Percentiles rank a stretch among this genome's conserved stretches.
Conservation (phyloP, 2,329 filamentous ascomycete genomes). For the Diaporthe sp. region DNA sequence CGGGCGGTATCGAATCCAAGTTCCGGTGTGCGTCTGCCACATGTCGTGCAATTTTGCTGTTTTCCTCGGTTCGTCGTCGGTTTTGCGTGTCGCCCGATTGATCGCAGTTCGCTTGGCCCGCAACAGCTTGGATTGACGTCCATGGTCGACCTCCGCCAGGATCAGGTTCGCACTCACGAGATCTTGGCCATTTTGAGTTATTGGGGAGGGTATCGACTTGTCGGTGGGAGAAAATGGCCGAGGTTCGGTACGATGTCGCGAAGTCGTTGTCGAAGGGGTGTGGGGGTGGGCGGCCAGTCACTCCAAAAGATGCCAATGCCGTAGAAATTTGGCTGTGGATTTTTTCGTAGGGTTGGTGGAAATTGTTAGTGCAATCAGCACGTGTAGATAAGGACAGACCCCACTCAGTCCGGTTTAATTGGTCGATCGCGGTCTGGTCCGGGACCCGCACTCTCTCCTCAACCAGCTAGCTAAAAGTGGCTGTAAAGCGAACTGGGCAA, state of each 20-base stretch:
- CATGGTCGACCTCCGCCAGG: not conserved
- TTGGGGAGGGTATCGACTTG: conserved; percentile 32
- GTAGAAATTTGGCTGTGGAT: conserved; percentile 38
- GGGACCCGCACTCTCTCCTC: not conserved
- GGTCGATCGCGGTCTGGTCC: not conserved
- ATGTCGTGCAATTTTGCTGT: conserved; percentile 18
- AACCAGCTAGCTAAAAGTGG: too few species aligned
- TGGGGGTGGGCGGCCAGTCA: conserved; percentile 12
- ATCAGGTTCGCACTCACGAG: conserved; percentile 36
- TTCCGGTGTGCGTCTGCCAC: not conserved
- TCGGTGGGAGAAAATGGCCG: conserved; percentile 39
- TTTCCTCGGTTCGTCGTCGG: not conserved
- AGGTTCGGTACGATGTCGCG: conserved; percentile 36
- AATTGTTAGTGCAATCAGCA: conserved; percentile 38
- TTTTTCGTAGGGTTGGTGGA: conserved; percentile 21
- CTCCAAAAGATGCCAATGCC: conserved; percentile 1
- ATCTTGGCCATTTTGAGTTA: conserved; percentile 42
- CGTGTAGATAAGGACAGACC: conserved; percentile 17
- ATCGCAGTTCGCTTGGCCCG: conserved; percentile 13
- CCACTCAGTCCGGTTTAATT: not conserved
- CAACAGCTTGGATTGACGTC: conserved; percentile 36
- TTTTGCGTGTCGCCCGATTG: not conserved
- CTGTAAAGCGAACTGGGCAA: not conserved
- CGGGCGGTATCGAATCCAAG: not conserved
- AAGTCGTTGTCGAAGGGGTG: conserved; percentile 34